Evolutionary conservation across 345 rosid species (phyloP), one percentile per base, ranked within the genome.

Genomic region (Alliaria petiolata): DNA sequence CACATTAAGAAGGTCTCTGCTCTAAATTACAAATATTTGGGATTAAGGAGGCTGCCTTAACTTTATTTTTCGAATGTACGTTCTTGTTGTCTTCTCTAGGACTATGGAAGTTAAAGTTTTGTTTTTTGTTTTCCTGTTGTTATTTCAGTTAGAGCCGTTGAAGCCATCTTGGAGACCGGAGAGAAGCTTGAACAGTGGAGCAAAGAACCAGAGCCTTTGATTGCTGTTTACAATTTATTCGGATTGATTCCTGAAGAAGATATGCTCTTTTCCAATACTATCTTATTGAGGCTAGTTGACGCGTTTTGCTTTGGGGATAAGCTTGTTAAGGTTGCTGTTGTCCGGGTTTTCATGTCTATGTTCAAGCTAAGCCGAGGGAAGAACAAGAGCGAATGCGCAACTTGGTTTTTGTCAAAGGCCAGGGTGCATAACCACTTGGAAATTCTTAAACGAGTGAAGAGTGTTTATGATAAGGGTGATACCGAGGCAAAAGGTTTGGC

Each of bases 241-340:
- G 87, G 82, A 30, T 62, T 93, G 65, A 82, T 93, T 70, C 82
- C 90, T 8, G 91, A 91, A 34, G 97, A 93, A 78, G 97, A 91
- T 65, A 86, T 59, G 76, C 84, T 91, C 44, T 93, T 93, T 72
- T 83, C 72, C 13, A 91, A 91, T 67, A 59, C 96, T 6, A 89
- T 89, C 52, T 74, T 91, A 52, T 67, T 91, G 57, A 82, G 91
- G 76, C 91, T 93, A 44, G 95, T 91, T 65, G 86, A 87, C 30
- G 91, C 93, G 3, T 93, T 93, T 72, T 67, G 63, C 63, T 72
- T 14, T 16, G 90, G 87, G 6, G 85, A 82, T 59, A 76, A 51
- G 56, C 51, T 70, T 43, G 58, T 74, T 16, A 82, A 75, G 83
- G 67, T 78, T 39, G 77, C 90, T 38, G 77, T 93, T 70, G 93